These are phyloP conservation scores for Kwoniella sp. DNA, from an alignment of 768 basidiomycete species.

Conservation along the genomic window DNA sequence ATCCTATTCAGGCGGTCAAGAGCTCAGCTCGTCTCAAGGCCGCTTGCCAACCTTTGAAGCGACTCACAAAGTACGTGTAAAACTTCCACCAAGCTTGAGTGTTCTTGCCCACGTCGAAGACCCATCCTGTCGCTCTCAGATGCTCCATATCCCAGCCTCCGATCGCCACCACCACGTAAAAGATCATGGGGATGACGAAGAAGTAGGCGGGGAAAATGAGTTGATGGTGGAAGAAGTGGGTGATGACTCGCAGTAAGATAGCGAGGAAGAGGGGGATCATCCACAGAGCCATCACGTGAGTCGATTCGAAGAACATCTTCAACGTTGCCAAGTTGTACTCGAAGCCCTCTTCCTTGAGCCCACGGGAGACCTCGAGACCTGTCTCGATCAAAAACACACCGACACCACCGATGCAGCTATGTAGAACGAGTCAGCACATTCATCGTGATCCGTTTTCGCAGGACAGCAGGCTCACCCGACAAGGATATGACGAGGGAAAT, in stretches of 20 bases:
- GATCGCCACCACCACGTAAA: slow-evolving; percentile 72
- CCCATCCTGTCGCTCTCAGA: slow-evolving; percentile 69
- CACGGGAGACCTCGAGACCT: slow-evolving; percentile 78
- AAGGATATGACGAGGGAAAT: slow-evolving; percentile 93
- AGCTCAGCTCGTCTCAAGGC: not conserved
- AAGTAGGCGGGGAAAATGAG: slow-evolving; percentile 71
- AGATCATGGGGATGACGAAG: slow-evolving; percentile 66
- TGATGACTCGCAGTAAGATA: slow-evolving; percentile 71
- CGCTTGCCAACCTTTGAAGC: not conserved
- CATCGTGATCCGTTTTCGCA: not conserved
- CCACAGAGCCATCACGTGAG: slow-evolving; percentile 70
- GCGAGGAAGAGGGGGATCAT: slow-evolving; percentile 71
- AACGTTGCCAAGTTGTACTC: slow-evolving; percentile 63
- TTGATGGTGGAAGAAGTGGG: slow-evolving; percentile 74
- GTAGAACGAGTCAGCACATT: not conserved
- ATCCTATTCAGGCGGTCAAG: slow-evolving; percentile 55
- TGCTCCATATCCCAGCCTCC: slow-evolving; percentile 59
- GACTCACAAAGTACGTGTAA: slow-evolving; percentile 68
- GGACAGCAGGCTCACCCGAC: slow-evolving; percentile 64
- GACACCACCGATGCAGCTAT: slow-evolving; percentile 76
- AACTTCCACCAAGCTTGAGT: slow-evolving; percentile 73
- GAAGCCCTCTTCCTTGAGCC: slow-evolving; percentile 70
- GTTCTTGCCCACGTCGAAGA: slow-evolving; percentile 68
- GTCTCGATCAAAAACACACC: slow-evolving; percentile 88
- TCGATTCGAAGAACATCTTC: slow-evolving; percentile 63